Evolutionary conservation across 495 filamentous ascomycete species (phyloP), one percentile per base, ranked within the genome.

Genomic region (Aspergillus bridgeri): DNA sequence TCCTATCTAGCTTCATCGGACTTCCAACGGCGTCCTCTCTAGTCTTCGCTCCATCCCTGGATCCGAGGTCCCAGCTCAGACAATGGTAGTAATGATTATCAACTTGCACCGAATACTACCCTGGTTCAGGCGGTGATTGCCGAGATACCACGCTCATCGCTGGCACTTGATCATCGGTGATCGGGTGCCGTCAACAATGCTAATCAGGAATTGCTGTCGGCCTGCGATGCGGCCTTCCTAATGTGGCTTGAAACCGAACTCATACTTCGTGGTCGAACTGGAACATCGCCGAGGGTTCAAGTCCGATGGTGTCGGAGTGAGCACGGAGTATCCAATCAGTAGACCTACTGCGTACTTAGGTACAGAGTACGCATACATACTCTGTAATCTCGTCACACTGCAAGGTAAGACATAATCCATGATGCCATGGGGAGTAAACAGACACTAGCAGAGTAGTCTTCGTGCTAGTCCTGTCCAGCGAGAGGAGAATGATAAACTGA

Each of bases 1-100:
- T 46, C 42, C 50, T 43, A 52, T 52, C 50, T 52, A 50, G 17
- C 23, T 46, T 54, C 52, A 4, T 54, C 52, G 42, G 52, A 42
- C 21, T 44, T 46, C 42, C 42, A 54, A 54, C 52, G 52, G 52
- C 33, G 22, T 46, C 17, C n/a, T 17, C 52, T 54, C 18, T 54
- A 54, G 51, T 42, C 29, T 27, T 38, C 7, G 22, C 17, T 27
- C 18, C 52, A 44, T 54, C 52, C 23, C 52, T 54, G 52, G 50
- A 22, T 52, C 33, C 15, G 50, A 52, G 50, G 50, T 42, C 50
- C 33, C 38, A 54, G 21, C 42, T 8, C 25, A n/a, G 25, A 46
- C 42, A 54, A 45, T 46, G 42, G 22, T 54, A 54, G 42, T 46
- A 52, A 52, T 22, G 42, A 52, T 23, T 21, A 52, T 52, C 8